phyloP scores from a whole-genome alignment of 2,329 filamentous ascomycete species.

The Coniella lustricola region DNA sequence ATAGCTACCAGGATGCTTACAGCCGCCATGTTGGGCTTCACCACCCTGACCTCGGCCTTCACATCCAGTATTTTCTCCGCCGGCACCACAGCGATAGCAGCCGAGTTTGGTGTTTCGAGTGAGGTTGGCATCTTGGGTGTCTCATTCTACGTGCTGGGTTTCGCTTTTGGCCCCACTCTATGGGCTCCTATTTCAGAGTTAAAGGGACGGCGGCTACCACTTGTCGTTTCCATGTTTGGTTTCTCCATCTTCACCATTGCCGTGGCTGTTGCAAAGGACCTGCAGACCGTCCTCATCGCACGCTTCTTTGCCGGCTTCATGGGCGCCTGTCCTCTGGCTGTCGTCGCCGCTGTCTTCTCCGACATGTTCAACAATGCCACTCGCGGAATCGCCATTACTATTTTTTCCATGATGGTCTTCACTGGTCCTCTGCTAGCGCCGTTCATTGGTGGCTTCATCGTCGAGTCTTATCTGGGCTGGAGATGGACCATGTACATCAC shows the following conservation, averaged over 20 bases:
- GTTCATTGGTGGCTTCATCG: conserved; percentile 63
- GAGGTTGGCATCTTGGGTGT: conserved; percentile 60
- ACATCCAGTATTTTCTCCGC: conserved; percentile 69
- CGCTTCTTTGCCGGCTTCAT: conserved; percentile 71
- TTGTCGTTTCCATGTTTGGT: conserved; percentile 57
- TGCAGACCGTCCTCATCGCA: conserved; percentile 63
- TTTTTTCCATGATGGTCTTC: conserved; percentile 58
- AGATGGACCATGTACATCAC: conserved; percentile 64
- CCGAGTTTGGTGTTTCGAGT: conserved; percentile 51
- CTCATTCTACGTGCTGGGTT: conserved; percentile 63
- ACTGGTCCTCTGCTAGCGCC: conserved; percentile 60
- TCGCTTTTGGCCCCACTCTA: conserved; percentile 64
- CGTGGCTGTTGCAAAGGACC: conserved; percentile 57
- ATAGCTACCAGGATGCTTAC: conserved; percentile 45
- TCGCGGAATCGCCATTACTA: conserved; percentile 50
- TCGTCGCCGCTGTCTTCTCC: conserved; percentile 64
- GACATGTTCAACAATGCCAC: conserved; percentile 64
- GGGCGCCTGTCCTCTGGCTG: conserved; percentile 60
- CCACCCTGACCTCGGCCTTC: conserved; percentile 65
- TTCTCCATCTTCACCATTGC: conserved; percentile 64
- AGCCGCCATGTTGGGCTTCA: conserved; percentile 63
- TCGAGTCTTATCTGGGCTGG: conserved; percentile 58
- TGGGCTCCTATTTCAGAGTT: conserved; percentile 70
- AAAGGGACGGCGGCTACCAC: conserved; percentile 56
- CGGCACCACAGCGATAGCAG: conserved; percentile 51